These are phyloP conservation scores for Monascus ruber DNA, from an alignment of 2,329 filamentous ascomycete genomes.

Conservation along the genomic window DNA sequence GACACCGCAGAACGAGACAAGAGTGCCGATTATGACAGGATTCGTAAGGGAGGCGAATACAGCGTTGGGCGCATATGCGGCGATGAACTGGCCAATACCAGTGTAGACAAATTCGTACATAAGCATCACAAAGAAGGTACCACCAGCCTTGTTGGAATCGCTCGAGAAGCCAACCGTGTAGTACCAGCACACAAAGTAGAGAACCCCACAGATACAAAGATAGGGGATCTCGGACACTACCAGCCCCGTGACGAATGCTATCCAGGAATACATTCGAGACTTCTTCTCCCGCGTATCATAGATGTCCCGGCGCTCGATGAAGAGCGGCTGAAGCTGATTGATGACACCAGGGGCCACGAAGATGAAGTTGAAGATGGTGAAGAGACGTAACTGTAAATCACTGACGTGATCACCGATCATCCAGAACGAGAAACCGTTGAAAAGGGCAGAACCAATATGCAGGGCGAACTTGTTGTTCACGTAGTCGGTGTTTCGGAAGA, in stretches of 20 bases:
- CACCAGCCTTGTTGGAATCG: constrained; percentile 34
- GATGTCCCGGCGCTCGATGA: constrained; percentile 55
- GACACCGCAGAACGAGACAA: constrained; percentile 60
- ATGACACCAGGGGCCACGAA: constrained; percentile 33
- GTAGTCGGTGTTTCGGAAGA: constrained; percentile 56
- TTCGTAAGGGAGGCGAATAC: constrained; percentile 63
- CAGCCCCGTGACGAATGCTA: constrained; percentile 57
- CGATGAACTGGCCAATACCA: constrained; percentile 68
- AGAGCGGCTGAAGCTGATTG: constrained; percentile 46
- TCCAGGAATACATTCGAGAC: constrained; percentile 59
- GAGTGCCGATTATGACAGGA: constrained; percentile 63
- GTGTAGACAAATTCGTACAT: constrained; percentile 63
- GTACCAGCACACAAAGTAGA: constrained; percentile 64
- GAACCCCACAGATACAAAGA: constrained; percentile 46
- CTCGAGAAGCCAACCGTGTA: constrained; percentile 56
- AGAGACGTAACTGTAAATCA: constrained; percentile 62
- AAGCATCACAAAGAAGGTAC: constrained; percentile 58
- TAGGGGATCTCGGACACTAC: constrained; percentile 57
- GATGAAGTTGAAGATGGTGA: constrained; percentile 52
- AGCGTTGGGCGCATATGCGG: constrained; percentile 56
- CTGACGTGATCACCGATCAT: constrained; percentile 49
- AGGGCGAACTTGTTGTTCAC: constrained; percentile 49
- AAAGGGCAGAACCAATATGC: constrained; percentile 37
- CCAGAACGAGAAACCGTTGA: constrained; percentile 49
- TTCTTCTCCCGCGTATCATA: constrained; percentile 57